phyloP scores from a whole-genome alignment of 192 early-diverging fungal species.

The Geosiphon pyriformis region DNA sequence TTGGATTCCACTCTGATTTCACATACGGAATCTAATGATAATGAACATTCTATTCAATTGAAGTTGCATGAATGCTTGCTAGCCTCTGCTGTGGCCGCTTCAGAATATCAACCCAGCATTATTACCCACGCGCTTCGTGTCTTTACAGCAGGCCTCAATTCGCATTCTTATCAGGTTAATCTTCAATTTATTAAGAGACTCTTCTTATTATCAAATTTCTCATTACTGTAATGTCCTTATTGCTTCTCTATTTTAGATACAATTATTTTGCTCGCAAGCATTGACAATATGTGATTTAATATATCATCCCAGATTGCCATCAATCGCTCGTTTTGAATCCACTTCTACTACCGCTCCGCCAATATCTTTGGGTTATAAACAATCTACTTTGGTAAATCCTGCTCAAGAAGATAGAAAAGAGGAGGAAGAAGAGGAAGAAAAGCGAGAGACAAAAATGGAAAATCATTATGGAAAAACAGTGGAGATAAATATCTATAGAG shows the following conservation, averaged over 20 bases:
- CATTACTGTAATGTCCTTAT: background rate
- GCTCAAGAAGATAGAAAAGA: background rate
- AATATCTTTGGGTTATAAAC: background rate
- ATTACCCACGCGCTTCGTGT: constrained; percentile 36
- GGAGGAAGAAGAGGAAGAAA: background rate
- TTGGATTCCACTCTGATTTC: constrained; percentile 17
- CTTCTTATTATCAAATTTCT: background rate
- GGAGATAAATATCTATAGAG: background rate
- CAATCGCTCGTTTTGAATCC: constrained; percentile 30
- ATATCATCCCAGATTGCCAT: constrained; percentile 47
- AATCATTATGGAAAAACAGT: background rate
- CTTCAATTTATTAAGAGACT: background rate
- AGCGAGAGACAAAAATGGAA: background rate
- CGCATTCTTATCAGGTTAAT: constrained; percentile 29
- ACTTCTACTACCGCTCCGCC: no score
- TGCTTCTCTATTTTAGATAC: constrained; percentile 23
- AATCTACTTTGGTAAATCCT: background rate
- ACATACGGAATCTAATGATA: constrained; percentile 17
- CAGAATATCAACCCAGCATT: constrained; percentile 35
- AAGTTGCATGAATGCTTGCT: constrained; percentile 36
- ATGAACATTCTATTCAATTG: background rate
- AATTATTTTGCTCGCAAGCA: constrained; percentile 31
- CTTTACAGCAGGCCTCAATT: constrained; percentile 36
- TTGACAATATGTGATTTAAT: constrained; percentile 52
- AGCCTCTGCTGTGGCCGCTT: constrained; percentile 33